Conservation (phyloP, 2,329 filamentous ascomycete genomes). For the Sordariomycetes sp. region DNA sequence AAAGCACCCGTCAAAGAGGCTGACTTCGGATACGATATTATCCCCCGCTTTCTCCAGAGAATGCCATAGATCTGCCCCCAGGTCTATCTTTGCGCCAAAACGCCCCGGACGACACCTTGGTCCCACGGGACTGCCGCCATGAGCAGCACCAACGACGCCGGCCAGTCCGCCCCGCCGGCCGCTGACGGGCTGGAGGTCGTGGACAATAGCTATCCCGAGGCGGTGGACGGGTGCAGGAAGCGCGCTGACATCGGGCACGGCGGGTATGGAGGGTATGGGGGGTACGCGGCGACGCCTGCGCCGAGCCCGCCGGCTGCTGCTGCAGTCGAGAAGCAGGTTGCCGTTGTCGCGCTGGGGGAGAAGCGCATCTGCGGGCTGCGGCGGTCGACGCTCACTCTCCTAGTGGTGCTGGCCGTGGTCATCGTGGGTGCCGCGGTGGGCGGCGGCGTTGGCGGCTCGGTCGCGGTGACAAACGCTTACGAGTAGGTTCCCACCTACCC, state of each 20-base stretch:
- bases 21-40: too few species aligned
- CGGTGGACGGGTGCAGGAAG: neutral
- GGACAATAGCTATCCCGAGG: neutral
- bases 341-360: neutral
- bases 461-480: constrained; percentile 4
- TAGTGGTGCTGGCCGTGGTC: constrained; percentile 1
- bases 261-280: too few species aligned
- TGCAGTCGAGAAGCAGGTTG: neutral
- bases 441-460: constrained; percentile 5
- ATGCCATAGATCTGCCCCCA: too few species aligned
- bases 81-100: too few species aligned
- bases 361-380: constrained; percentile 3
- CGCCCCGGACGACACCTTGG: too few species aligned
- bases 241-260: neutral
- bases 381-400: constrained; percentile 4
- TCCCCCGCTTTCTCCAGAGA: too few species aligned
- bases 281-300: too few species aligned
- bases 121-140: neutral
- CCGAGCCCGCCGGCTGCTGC: neutral
- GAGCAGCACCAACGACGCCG: neutral
- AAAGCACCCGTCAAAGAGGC: too few species aligned
- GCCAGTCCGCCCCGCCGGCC: neutral
- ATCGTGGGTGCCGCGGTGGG: constrained; percentile 5
- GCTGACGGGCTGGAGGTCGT: constrained; percentile 1
- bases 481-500: neutral